Base-by-base conservation (phyloP, 75 land plant species). In the Selaginella tamariscina region DNA sequence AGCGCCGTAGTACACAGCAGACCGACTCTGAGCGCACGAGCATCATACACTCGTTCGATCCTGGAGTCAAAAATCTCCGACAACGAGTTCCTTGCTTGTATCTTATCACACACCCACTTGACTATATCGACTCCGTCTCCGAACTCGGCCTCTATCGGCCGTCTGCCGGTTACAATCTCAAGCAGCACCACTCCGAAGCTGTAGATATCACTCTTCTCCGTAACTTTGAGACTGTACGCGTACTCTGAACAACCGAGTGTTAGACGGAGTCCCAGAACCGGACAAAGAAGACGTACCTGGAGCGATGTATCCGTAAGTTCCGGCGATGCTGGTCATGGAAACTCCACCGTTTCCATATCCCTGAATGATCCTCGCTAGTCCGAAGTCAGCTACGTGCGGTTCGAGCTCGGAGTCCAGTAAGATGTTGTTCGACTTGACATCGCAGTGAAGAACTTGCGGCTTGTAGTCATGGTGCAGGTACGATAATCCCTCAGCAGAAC, bases 151-250 rank as follows among this genome's bases (percentile, higher is more conserved):
- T 82, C 86, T 24, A 84, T 71, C 24, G 92, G 81, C 33, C 66
- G 71, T 33, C 79, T 76, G 24, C 92, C 86, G 2, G 92, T 91
- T 2, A 88, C 68, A 22, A 91, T 65, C 67, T 91, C 97, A 66
- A 91, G 72, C 60, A 91, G 79, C 27, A 91, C 97, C 27, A 91
- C 97, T 30, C 97, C 97, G 67, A 85, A 91, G 56, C 97, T 91
- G 65, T 82, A 91, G 0, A 85, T 77, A 70, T 91, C 97, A 27
- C 92, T 83, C 77, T 91, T 91, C 32, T 88, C 89, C 0, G 80
- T 84, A 32, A 83, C 79, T 31, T 85, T 82, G 22, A 66, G 55
- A 57, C 88, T 72, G 64, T 91, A 85, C 2, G 81, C 87, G 55
- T 85, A 76, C 64, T 91, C 97, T 91, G 87, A 49, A 76, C 24